Percentiles rank a stretch among this genome's conserved stretches.
Evolutionary conservation across 2,329 filamentous ascomycete species (phyloP).

Genomic region (Chalaropsis thielavioides): DNA sequence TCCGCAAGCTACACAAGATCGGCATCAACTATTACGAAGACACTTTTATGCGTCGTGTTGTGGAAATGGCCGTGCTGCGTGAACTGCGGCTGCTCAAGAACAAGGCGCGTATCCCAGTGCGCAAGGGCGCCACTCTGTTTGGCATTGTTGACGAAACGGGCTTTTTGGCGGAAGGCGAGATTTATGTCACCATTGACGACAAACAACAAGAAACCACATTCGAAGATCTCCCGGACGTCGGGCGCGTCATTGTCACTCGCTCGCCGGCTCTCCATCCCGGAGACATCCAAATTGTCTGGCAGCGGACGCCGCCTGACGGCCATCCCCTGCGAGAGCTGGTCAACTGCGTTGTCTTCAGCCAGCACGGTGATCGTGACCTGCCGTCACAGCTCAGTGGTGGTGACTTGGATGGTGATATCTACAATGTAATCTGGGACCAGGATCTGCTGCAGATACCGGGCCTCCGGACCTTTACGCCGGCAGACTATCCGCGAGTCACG

Average conservation of each 20-base stretch:
- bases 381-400: constrained; percentile 68
- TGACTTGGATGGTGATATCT: constrained; percentile 72
- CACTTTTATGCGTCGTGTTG: constrained; percentile 50
- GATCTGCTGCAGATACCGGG: constrained; percentile 29
- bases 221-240: constrained; percentile 17
- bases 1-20: constrained; percentile 43
- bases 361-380: constrained; percentile 54
- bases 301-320: constrained; percentile 42
- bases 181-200: constrained; percentile 47
- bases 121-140: constrained; percentile 59
- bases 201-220: background rate
- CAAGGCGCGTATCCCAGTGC: constrained; percentile 58
- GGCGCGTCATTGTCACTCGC: constrained; percentile 52
- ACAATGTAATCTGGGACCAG: constrained; percentile 62
- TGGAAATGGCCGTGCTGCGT: constrained; percentile 56
- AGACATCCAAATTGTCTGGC: constrained; percentile 54
- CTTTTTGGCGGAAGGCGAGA: constrained; percentile 48
- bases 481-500: constrained; percentile 50
- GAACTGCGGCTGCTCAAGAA: constrained; percentile 65
- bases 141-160: constrained; percentile 75
- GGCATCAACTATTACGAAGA: constrained; percentile 53
- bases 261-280: constrained; percentile 71
- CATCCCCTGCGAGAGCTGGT: constrained; percentile 47
- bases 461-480: constrained; percentile 32
- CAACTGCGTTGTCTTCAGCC: constrained; percentile 70